phyloP scores from a whole-genome alignment of 768 basidiomycete species.

The Mycena crocata region DNA sequence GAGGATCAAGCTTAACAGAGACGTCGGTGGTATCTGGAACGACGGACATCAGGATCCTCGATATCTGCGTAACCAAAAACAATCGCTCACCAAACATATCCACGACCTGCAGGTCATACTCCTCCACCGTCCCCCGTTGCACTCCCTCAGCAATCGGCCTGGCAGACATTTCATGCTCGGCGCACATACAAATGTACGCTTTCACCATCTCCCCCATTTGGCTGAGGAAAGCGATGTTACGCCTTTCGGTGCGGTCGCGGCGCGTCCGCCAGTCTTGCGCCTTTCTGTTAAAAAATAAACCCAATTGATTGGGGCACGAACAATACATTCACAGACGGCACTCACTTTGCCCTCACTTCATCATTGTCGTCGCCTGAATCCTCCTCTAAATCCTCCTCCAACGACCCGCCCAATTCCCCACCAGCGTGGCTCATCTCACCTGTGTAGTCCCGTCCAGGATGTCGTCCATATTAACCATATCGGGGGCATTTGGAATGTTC shows the following conservation, averaged over 20 bases:
- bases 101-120: not conserved
- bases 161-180: not conserved
- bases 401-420: too few species aligned
- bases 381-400: not conserved
- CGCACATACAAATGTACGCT: not conserved
- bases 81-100: constrained; percentile 1
- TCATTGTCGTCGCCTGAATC: not conserved
- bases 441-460: not conserved
- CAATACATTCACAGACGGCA: not conserved
- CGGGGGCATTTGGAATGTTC: not conserved
- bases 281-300: not conserved
- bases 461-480: not conserved
- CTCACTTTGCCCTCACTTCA: not conserved
- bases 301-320: too few species aligned
- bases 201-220: not conserved
- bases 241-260: not conserved
- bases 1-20: not conserved
- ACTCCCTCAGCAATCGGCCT: not conserved
- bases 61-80: too few species aligned
- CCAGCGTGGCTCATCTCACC: not conserved
- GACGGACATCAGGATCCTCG: not conserved
- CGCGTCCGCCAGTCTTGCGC: not conserved
- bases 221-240: not conserved
- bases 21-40: not conserved
- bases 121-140: not conserved